A percentile compares a stretch with the other conserved stretches of the same genome.
Conservation (phyloP, 1,284 basidiomycete species). For the Pyrrhoderma noxium region DNA sequence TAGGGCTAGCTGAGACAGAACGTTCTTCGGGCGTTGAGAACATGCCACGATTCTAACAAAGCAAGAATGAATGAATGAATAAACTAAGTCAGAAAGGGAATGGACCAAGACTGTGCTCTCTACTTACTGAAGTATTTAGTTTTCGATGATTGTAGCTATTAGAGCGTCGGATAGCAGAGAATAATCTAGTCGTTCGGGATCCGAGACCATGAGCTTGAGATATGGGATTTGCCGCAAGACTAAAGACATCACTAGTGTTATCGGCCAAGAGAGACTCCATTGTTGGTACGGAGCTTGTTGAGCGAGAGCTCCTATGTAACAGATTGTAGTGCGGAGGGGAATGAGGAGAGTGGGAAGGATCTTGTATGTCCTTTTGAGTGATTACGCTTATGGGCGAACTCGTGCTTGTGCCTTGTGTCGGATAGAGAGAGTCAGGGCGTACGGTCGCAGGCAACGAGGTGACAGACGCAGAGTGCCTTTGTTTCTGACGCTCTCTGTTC, state of each 20-base stretch:
- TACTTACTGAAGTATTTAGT: conserved; percentile 7
- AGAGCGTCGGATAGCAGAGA: conserved; percentile 12
- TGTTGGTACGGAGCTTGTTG: conserved; percentile 12
- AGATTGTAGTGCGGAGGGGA: neutral
- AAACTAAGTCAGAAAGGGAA: neutral
- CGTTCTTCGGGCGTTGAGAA: conserved; percentile 18
- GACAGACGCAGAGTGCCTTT: too few relatives aligned
- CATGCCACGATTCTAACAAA: conserved; percentile 15
- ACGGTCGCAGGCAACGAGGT: too few relatives aligned
- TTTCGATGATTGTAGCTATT: conserved; percentile 4
- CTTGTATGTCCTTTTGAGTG: neutral
- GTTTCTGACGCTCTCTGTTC: too few relatives aligned
- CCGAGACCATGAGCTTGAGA: conserved; percentile 6
- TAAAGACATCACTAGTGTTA: neutral
- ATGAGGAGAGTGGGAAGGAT: neutral
- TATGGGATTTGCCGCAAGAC: neutral
- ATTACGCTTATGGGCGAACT: too few relatives aligned
- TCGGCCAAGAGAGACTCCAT: neutral
- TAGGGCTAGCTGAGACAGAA: conserved; percentile 4
- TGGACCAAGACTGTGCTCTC: neutral
- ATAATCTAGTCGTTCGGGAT: conserved; percentile 9
- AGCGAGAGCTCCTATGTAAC: conserved; percentile 5
- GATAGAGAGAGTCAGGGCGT: too few relatives aligned
- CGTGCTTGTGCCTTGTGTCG: too few relatives aligned
- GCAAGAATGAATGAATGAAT: neutral